Evolutionary conservation across 306 rosid genomes (phyloP).

Genomic region (Sicyos edulis): DNA sequence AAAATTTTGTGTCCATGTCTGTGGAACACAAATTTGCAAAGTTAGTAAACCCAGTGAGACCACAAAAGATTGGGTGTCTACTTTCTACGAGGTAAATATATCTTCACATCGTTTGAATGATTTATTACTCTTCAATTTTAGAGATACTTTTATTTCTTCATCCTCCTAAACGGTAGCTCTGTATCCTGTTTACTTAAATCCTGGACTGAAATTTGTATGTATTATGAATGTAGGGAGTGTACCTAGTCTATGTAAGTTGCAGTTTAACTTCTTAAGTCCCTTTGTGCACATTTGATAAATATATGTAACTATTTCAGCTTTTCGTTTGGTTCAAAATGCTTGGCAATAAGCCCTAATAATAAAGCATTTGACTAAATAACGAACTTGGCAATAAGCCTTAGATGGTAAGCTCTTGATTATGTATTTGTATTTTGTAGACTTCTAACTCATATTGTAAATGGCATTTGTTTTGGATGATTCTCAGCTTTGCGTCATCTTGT

Average conservation of each 20-base stretch:
- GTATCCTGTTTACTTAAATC: neutral
- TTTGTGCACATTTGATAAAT: neutral
- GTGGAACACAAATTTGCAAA: slow-evolving; percentile 13
- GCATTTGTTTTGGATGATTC: no score
- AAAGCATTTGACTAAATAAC: neutral
- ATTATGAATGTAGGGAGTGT: neutral
- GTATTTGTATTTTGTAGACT: no score
- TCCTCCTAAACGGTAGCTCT: neutral
- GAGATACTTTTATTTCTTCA: no score
- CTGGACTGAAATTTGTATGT: neutral
- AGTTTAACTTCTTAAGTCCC: neutral
- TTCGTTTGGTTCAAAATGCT: neutral
- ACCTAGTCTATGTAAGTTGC: neutral
- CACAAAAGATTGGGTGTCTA: neutral
- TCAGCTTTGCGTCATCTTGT: no score
- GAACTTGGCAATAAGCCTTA: neutral
- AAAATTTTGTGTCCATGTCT: neutral
- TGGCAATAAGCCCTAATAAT: neutral
- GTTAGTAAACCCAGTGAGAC: slow-evolving; percentile 2
- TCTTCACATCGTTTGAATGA: no score
- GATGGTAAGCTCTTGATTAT: no score
- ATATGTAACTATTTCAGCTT: neutral
- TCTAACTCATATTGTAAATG: no score
- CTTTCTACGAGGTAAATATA: slow-evolving; percentile 7
- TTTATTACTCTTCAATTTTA: neutral